A percentile compares a stretch with the other conserved stretches of the same genome.
phyloP scores from a whole-genome alignment of 1,139 yeast genomes.

The Geotrichum histeridarum region DNA sequence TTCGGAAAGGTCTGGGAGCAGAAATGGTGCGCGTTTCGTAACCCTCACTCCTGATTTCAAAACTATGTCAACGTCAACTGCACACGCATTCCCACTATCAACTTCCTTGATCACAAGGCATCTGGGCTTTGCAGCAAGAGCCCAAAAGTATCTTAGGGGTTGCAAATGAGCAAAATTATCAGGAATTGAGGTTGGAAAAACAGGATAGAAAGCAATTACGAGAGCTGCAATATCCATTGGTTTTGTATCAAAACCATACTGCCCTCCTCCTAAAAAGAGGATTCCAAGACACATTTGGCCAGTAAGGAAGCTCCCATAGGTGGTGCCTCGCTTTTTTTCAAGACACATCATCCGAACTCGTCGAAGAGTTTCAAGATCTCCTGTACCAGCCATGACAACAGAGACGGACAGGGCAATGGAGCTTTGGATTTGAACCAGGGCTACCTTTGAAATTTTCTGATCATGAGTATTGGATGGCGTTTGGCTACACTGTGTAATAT shows the following conservation, averaged over 20 bases:
- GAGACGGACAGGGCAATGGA: constrained; percentile 61
- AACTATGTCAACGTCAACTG: constrained; percentile 48
- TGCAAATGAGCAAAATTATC: constrained; percentile 62
- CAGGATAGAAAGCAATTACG: constrained; percentile 69
- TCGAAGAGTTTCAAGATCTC: constrained; percentile 74
- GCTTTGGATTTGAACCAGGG: constrained; percentile 56
- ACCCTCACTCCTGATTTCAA: constrained; percentile 41
- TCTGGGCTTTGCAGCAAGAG: constrained; percentile 72
- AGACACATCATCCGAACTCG: constrained; percentile 67
- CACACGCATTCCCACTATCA: constrained; percentile 40
- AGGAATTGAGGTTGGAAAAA: constrained; percentile 48
- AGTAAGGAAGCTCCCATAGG: constrained; percentile 74
- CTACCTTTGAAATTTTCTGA: constrained; percentile 52
- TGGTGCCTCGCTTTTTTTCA: constrained; percentile 45
- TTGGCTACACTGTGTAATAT: constrained; percentile 51
- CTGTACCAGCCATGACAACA: constrained; percentile 84
- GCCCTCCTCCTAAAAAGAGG: constrained; percentile 88
- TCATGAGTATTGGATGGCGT: constrained; percentile 50
- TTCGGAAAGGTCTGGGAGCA: constrained; percentile 56
- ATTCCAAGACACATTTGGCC: constrained; percentile 81
- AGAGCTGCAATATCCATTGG: constrained; percentile 69
- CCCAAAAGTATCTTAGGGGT: constrained; percentile 90
- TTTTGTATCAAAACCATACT: constrained; percentile 65
- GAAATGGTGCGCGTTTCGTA: constrained; percentile 52
- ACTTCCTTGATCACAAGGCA: constrained; percentile 74